Conservation (phyloP, 805 yeast genomes). For the Allodekkera sacchari region DNA sequence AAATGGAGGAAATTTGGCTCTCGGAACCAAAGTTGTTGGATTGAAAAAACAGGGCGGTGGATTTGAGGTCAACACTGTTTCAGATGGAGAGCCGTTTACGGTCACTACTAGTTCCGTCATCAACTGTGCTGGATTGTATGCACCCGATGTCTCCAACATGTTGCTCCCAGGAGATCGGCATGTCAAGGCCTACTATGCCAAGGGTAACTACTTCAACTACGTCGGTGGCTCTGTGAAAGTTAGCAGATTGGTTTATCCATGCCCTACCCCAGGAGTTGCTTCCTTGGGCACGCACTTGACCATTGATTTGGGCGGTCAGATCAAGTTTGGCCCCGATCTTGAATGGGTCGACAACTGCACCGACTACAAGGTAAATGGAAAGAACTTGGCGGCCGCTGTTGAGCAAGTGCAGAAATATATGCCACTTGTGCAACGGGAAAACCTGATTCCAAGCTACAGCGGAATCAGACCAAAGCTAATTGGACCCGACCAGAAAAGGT, state of each 20-base stretch:
- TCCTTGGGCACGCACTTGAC: constrained; percentile 87
- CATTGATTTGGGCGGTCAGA: constrained; percentile 68
- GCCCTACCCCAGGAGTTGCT: constrained; percentile 61
- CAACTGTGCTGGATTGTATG: constrained; percentile 75
- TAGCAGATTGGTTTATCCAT: constrained; percentile 63
- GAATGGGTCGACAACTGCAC: constrained; percentile 58
- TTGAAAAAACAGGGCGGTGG: constrained; percentile 19
- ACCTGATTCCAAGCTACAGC: constrained; percentile 58
- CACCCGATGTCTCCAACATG: constrained; percentile 64
- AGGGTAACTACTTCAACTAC: constrained; percentile 73
- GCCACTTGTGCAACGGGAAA: constrained; percentile 45
- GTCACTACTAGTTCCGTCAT: constrained; percentile 51
- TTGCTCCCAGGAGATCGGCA: constrained; percentile 46
- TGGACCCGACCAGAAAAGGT: constrained; percentile 35
- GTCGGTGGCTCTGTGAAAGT: constrained; percentile 30
- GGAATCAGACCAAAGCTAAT: constrained; percentile 80
- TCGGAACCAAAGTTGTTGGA: constrained; percentile 49
- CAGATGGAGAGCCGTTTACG: constrained; percentile 21
- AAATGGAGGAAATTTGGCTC: constrained; percentile 55
- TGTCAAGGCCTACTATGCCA: constrained; percentile 58
- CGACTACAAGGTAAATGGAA: constrained; percentile 40
- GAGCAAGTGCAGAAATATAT: constrained; percentile 54
- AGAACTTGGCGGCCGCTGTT: constrained; percentile 46
- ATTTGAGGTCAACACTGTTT: constrained; percentile 23
- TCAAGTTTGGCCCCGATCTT: constrained; percentile 82